phyloP scores from a whole-genome alignment of 345 rosid species.

The Boechera divaricarpa region DNA sequence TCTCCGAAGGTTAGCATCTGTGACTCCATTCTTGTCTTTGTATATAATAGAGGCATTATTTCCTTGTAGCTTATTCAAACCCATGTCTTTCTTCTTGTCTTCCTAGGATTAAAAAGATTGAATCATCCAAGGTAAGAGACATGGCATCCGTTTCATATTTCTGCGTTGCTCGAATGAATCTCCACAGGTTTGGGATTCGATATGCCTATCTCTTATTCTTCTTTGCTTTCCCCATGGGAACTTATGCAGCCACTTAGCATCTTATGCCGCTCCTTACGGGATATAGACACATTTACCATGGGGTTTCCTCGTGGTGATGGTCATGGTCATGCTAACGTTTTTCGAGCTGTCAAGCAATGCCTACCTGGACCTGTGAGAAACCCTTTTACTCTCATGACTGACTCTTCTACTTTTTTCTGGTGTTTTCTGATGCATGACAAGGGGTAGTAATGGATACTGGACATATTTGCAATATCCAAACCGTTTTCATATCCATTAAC shows the following conservation, averaged over 20 bases:
- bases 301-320: slow-evolving; percentile 91
- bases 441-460: background rate
- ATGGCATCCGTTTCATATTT: background rate
- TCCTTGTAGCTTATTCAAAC: background rate
- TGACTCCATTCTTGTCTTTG: background rate
- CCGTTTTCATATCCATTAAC: background rate
- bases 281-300: slow-evolving; percentile 77
- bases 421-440: background rate
- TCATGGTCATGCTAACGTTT: slow-evolving; percentile 83
- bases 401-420: background rate
- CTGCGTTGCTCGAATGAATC: background rate
- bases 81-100: slow-evolving; percentile 20
- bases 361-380: slow-evolving; percentile 94
- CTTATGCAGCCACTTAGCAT: slow-evolving; percentile 89
- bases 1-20: slow-evolving; percentile 67
- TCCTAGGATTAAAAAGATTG: slow-evolving; percentile 79
- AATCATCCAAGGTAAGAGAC: slow-evolving; percentile 70
- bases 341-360: slow-evolving; percentile 91
- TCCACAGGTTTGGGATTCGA: background rate
- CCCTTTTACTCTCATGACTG: slow-evolving; percentile 15
- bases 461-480: background rate
- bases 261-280: slow-evolving; percentile 79
- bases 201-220: background rate
- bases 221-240: background rate
- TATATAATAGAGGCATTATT: background rate